Base-by-base conservation (phyloP, 1,139 yeast species). In the Saccharomyces hybrid region DNA sequence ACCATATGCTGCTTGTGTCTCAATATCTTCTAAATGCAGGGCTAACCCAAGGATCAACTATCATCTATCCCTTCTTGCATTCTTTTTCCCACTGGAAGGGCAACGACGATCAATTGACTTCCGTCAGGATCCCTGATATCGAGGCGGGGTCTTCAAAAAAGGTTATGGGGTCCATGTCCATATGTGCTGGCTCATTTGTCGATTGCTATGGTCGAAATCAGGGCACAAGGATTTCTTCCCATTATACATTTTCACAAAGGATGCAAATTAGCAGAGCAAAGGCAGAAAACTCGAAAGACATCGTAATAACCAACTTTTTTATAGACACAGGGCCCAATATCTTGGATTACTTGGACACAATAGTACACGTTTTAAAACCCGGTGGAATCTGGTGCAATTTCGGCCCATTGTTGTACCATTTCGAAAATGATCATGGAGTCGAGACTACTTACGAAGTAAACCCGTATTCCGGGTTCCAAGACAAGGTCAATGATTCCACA, bases 331-430 rank as follows among this genome's bases (percentile, higher is more conserved):
- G 93, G 0, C 75, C 82, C 16, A 86, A 89, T 64, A 74, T 89
- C 19, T 75, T 88, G 48, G 88, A 85, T 52, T 88, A 89, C 58
- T 59, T 90, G 48, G 78, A 76, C 54, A 74, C 88, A 0, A 79
- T 90, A 0, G 67, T 74, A 19, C 75, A 82, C 58, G 74, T 81
- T 21, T 66, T 88, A 55, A 74, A 74, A 50, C 67, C 73, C 0
- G 79, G 79, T 5, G 95, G 95, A 0, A 61, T 73, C 12, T 89
- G 96, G 96, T 75, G 88, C 55, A 90, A 90, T 68, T 81, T 85
- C 63, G 97, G 96, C 0, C 96, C 96, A 0, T 72, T 89, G 28
- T 70, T 86, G 53, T 89, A 96, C 95, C 96, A 90, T 70, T 85
- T 80, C 65, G 96, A 88, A 63, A 81, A 80, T 54, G 81, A 79